Evolutionary conservation across 192 early-diverging fungal species (phyloP), one percentile per base, ranked within the genome.

Genomic region (Coemansia umbellata): DNA sequence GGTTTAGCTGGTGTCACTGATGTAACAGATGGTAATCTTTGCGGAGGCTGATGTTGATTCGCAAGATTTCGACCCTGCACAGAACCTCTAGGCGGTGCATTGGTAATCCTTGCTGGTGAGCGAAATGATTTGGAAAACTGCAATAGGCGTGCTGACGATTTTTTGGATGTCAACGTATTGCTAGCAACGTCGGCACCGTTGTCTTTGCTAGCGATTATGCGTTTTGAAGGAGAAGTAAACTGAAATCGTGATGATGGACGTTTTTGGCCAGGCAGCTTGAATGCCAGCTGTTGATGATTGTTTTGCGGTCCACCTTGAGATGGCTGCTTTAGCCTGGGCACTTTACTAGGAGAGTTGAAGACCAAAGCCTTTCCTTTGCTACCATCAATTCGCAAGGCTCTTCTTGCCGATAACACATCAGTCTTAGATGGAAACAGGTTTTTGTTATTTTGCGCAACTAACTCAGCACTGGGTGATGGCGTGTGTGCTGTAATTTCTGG

Each of bases 221-320:
- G 70, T 55, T 74, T 74, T 22, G 70, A 40, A 24, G 70, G 70
- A n/a, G 70, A 61, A 24, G 37, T 74, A 26, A 74, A 74, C 26
- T 37, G 44, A 27, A 37, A 37, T 10, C 55, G 40, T 3, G 50
- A 36, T 23, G 50, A 36, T 9, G 40, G 54, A 1, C 70, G 53
- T 36, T 66, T 74, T 14, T 62, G 50, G 11, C 55, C 47, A 14
- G 63, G 63, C 24, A 33, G 49, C 35, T 58, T 74, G 52, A 74
- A 74, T 15, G 50, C 30, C 13, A 74, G 45, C 55, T 48, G 48
- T 22, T n/a, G n/a, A 24, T 45, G n/a, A 3, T 45, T 10, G 26
- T 22, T 13, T 4, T 28, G 24, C 24, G 43, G 13, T 15, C 43
- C 23, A n/a, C 24, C 43, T 28, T 14, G 43, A 7, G 24, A 8